phyloP scores from a whole-genome alignment of 306 rosid genomes.

The Rubus idaeus region DNA sequence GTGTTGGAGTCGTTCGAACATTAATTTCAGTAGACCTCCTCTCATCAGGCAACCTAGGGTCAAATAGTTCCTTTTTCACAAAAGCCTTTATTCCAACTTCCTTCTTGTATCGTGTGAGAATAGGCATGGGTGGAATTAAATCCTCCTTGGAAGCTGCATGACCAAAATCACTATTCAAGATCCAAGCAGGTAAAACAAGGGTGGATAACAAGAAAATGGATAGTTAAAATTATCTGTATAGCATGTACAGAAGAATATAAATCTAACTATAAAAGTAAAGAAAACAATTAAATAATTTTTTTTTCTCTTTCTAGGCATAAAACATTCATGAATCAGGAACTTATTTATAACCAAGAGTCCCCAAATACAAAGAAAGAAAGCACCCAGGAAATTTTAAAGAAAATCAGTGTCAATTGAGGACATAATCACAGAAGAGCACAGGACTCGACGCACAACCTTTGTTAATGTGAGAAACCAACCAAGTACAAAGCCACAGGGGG shows the following conservation, averaged over 20 bases:
- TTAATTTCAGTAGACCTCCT: constrained; percentile 67
- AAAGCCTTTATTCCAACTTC: constrained; percentile 97
- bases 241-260: constrained; percentile 23
- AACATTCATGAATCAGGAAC: background rate
- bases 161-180: constrained; percentile 31
- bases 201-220: background rate
- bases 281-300: background rate
- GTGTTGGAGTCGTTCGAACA: constrained; percentile 71
- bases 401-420: background rate
- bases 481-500: background rate
- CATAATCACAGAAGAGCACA: background rate
- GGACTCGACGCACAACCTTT: constrained; percentile 5
- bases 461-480: background rate
- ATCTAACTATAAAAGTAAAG: background rate
- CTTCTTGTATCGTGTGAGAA: constrained; percentile 85
- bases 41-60: constrained; percentile 78
- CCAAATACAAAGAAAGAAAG: constrained; percentile 9
- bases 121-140: constrained; percentile 83
- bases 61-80: constrained; percentile 94
- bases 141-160: constrained; percentile 87
- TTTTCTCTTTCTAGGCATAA: background rate
- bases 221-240: constrained; percentile 5
- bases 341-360: background rate
- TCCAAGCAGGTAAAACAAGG: background rate
- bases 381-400: background rate